Conservation (phyloP, 345 rosid species). For the Linum tenue region DNA sequence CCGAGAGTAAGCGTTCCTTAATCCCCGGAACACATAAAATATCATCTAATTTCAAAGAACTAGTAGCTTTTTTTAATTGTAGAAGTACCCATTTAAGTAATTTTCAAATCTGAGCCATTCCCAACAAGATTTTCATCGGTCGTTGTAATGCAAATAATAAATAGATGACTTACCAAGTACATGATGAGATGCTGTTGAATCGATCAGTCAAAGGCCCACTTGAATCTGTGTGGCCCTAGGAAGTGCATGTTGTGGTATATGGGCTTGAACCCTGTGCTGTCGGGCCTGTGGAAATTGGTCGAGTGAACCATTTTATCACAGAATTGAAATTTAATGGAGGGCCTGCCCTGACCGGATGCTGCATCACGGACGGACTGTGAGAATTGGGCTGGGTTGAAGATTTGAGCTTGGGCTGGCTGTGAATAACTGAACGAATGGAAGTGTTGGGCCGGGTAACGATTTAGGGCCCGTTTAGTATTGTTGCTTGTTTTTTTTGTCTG, state of each 20-base stretch:
- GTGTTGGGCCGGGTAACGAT: too few relatives aligned
- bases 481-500: too few relatives aligned
- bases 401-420: too few relatives aligned
- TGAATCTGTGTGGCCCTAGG: not conserved
- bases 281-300: not conserved
- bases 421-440: too few relatives aligned
- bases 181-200: not conserved
- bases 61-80: not conserved
- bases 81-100: not conserved
- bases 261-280: not conserved
- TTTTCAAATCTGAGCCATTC: not conserved
- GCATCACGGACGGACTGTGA: too few relatives aligned
- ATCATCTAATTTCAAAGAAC: not conserved
- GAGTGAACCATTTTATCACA: not conserved
- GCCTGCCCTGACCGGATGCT: not conserved
- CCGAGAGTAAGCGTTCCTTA: not conserved
- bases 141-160: not conserved
- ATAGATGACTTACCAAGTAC: not conserved
- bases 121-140: not conserved
- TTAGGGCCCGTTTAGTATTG: too few relatives aligned
- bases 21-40: not conserved
- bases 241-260: not conserved
- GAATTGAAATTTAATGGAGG: not conserved
- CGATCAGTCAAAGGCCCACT: not conserved
- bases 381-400: too few relatives aligned